Conservation (phyloP, 352 stramenopile species). For the Globisporangium recalcitrans region DNA sequence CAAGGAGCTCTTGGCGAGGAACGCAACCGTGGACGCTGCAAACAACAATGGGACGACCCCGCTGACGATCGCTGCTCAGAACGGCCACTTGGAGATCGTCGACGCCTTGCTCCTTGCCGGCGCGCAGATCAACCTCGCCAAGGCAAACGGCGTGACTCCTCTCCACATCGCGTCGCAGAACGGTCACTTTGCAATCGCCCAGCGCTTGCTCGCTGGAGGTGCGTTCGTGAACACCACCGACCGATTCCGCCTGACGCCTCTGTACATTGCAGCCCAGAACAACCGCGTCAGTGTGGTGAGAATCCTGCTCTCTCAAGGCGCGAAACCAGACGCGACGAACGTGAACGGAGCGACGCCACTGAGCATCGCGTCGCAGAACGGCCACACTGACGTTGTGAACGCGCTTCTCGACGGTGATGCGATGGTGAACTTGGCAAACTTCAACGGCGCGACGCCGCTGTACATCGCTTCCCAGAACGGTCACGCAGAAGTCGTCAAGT, state of each 20-base stretch:
- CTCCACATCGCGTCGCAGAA: constrained; percentile 15
- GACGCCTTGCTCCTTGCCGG: neutral
- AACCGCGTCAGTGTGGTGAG: constrained; percentile 4
- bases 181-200: neutral
- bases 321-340: constrained; percentile 9
- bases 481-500: constrained; percentile 4
- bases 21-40: neutral
- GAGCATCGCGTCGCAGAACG: constrained; percentile 14
- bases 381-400: constrained; percentile 7
- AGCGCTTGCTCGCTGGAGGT: constrained; percentile 4
- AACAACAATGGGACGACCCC: constrained; percentile 10
- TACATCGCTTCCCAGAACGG: constrained; percentile 16
- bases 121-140: constrained; percentile 7
- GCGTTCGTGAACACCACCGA: constrained; percentile 10
- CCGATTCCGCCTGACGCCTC: constrained; percentile 9
- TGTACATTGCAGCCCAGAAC: constrained; percentile 17
- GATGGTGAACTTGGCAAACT: constrained; percentile 5
- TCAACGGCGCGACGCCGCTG: constrained; percentile 7
- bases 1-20: neutral
- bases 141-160: constrained; percentile 7
- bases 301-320: constrained; percentile 2
- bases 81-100: constrained; percentile 11
- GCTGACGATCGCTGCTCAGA: constrained; percentile 12
- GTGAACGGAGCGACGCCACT: constrained; percentile 11
- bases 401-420: constrained; percentile 9